Evolutionary conservation across 176 grass and related monocot genomes (phyloP), one percentile per base, ranked within the genome.

Genomic region (Paspalum notatum): DNA sequence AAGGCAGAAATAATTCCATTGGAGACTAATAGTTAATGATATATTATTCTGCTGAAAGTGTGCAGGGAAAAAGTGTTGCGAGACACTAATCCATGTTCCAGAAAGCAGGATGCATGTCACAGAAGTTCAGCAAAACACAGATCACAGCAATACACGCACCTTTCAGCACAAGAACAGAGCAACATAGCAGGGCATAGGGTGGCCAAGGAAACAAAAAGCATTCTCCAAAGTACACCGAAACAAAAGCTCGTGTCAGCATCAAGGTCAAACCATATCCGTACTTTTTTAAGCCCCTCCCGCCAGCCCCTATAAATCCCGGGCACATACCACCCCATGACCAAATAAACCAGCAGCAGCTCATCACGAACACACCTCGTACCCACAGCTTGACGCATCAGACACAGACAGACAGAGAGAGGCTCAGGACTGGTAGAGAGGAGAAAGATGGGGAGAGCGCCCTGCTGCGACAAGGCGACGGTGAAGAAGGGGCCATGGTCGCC

Each of bases 401-500:
- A 86, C n/a, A 77, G 10, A 61, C 43, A 43, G 1, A 42, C 2
- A 62, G 13, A 86, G 24, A 70, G 17, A 71, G 37, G 67, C 22
- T 8, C 12, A 17, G 21, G 66, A 67, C 15, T 0, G 12, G 24
- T 22, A 71, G 22, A 75, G 43, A 82, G 41, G 21, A 62, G n/a
- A 67, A 12, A 87, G 68, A 92, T 93, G 91, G 93, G 93, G 18
- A 91, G 93, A 56, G 93, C 91, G 59, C 93, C 93, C 22, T 97
- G 93, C 87, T 97, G 93, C 66, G 93, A 97, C 86, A 97, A 97
- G 85, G 80, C 91, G 3, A 85, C 80, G 73, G 93, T 97, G 83
- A 97, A 97, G 91, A 97, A 86, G 74, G 93, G 93, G 12, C 90
- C 93, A 55, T 97, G 93, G 93, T 97, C 93, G 10, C 93, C 88